Percentiles rank a stretch among this genome's conserved stretches.
phyloP scores from a whole-genome alignment of 345 rosid genomes.

The Dovyalis caffra region DNA sequence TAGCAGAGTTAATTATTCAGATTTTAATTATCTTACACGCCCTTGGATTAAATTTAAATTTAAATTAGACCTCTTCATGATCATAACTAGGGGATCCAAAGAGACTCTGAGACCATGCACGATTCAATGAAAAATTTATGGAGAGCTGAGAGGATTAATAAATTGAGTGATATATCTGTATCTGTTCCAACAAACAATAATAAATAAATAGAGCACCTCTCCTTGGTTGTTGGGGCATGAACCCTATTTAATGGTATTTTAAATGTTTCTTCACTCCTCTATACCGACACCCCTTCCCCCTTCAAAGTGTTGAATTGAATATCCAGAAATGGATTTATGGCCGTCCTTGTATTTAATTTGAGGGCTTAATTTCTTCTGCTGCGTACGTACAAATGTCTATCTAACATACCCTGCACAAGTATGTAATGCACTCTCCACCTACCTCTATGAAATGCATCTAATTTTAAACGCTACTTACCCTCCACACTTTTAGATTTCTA shows the following conservation, averaged over 20 bases:
- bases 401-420: neutral
- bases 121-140: neutral
- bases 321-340: neutral
- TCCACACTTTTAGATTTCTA: neutral
- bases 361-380: neutral
- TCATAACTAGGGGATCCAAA: too few relatives aligned
- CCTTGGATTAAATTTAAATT: too few relatives aligned
- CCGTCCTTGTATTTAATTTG: neutral
- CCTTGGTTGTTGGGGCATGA: conserved; percentile 31
- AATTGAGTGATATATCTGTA: neutral
- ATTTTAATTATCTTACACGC: too few relatives aligned
- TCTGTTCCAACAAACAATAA: conserved; percentile 15
- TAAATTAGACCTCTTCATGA: too few relatives aligned
- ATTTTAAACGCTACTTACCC: neutral
- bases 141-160: neutral
- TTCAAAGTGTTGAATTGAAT: neutral
- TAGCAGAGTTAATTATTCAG: too few relatives aligned
- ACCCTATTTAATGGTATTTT: conserved; percentile 26
- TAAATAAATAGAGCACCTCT: conserved; percentile 19
- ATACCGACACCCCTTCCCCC: conserved; percentile 10
- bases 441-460: neutral
- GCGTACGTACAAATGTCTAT: neutral
- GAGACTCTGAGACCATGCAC: too few relatives aligned
- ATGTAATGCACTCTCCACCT: neutral
- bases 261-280: conserved; percentile 16